Evolutionary conservation across 192 early-diverging fungal genomes (phyloP).

Genomic region (Rhizoclosmatium sp.): DNA sequence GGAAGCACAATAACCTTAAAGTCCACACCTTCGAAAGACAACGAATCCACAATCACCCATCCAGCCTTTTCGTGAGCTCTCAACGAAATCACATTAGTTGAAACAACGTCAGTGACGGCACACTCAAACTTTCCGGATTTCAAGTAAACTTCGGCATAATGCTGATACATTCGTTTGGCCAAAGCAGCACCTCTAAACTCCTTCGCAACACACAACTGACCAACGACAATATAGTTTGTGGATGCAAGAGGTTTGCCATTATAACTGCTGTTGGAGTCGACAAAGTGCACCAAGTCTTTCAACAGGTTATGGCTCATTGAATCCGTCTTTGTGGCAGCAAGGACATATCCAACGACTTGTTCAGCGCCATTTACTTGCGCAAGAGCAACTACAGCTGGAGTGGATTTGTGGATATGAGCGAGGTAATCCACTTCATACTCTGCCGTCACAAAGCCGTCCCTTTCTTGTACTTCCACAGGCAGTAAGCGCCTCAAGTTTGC

Average conservation of each 20-base stretch:
- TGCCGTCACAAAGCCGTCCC: constrained; percentile 40
- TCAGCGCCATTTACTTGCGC: constrained; percentile 22
- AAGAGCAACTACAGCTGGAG: constrained; percentile 36
- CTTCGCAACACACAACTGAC: constrained; percentile 45
- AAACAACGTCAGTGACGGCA: constrained; percentile 10
- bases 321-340: constrained; percentile 19
- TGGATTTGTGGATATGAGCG: constrained; percentile 29
- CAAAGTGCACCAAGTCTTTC: constrained; percentile 11
- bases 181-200: constrained; percentile 31
- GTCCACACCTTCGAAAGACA: constrained; percentile 6
- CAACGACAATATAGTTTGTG: constrained; percentile 30
- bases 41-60: constrained; percentile 4
- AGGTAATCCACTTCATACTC: constrained; percentile 41
- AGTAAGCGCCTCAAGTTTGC: constrained; percentile 27
- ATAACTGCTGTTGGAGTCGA: constrained; percentile 15
- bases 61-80: constrained; percentile 20
- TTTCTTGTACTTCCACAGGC: constrained; percentile 8
- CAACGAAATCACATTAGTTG: neutral
- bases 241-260: neutral
- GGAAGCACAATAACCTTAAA: constrained; percentile 27
- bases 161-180: constrained; percentile 24
- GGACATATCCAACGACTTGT: constrained; percentile 39
- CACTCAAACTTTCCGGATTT: neutral
- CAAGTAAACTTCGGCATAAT: constrained; percentile 19
- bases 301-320: constrained; percentile 31